Conservation (phyloP, 495 filamentous ascomycete species). For the Thermochaetoides thermophila region DNA sequence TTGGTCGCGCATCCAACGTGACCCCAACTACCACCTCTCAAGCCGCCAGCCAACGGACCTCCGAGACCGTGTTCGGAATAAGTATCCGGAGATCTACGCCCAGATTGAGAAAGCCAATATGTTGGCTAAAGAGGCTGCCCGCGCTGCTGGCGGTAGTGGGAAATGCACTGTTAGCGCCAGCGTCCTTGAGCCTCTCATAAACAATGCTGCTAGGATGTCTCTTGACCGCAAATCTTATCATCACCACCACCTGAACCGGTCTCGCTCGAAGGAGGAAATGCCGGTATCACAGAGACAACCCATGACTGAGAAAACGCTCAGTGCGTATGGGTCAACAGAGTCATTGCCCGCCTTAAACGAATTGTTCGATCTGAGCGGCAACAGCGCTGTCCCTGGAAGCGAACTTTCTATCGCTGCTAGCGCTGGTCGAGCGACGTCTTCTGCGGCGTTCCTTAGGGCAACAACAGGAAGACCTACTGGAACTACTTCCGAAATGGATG, state of each 20-base stretch:
- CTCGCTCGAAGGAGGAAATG: conserved; percentile 28
- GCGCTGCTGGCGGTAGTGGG: too few relatives aligned
- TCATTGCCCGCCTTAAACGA: conserved; percentile 11
- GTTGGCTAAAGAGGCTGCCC: conserved; percentile 24
- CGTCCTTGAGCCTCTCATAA: conserved; percentile 27
- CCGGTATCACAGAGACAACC: too few relatives aligned
- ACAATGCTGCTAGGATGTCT: too few relatives aligned
- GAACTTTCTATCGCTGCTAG: too few relatives aligned
- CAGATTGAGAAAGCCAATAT: conserved; percentile 41
- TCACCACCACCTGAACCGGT: conserved; percentile 23
- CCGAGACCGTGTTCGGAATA: conserved; percentile 68
- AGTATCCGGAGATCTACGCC: conserved; percentile 48
- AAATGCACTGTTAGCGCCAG: conserved; percentile 7
- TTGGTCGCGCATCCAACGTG: conserved; percentile 70
- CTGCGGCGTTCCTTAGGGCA: too few relatives aligned
- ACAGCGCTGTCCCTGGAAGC: too few relatives aligned
- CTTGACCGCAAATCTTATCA: too few relatives aligned
- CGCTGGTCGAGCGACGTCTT: too few relatives aligned
- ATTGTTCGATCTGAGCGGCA: too few relatives aligned
- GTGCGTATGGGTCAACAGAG: conserved; percentile 20
- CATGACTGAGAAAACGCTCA: conserved; percentile 14
- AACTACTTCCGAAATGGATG: too few relatives aligned
- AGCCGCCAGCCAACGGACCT: conserved; percentile 64
- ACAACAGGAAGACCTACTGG: too few relatives aligned
- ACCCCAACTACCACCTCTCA: conserved; percentile 48